Conservation (phyloP, 345 rosid species). For the Populus deltoides region DNA sequence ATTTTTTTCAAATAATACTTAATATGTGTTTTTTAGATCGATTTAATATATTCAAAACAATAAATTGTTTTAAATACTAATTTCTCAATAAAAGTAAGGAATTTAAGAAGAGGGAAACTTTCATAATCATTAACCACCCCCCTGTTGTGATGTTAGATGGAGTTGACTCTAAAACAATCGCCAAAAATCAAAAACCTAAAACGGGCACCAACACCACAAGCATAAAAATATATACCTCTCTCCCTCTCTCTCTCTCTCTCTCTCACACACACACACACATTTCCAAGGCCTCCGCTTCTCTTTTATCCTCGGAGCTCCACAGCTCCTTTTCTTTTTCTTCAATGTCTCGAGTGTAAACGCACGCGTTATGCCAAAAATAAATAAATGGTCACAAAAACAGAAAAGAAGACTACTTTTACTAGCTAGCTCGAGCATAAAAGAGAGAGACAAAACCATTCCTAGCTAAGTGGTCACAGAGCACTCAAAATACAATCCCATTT, state of each 20-base stretch:
- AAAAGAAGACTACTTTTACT: not conserved
- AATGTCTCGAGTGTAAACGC: not conserved
- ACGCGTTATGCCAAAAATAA: not conserved
- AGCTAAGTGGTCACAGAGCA: slow-evolving; percentile 13
- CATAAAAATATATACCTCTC: too few species aligned
- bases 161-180: not conserved
- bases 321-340: not conserved
- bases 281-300: not conserved
- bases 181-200: too few species aligned
- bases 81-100: too few species aligned
- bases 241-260: not conserved
- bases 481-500: not conserved
- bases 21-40: too few species aligned
- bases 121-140: too few species aligned
- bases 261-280: not conserved
- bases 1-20: too few species aligned
- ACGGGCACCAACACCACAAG: too few species aligned
- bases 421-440: not conserved
- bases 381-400: not conserved
- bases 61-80: too few species aligned
- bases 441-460: not conserved
- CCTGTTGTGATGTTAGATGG: not conserved
- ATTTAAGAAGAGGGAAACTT: too few species aligned
- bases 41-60: too few species aligned
- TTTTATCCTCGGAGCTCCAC: not conserved